A percentile compares a stretch with the other conserved stretches of the same genome.
These are phyloP conservation scores for Ilyonectria mors-panacis DNA, from an alignment of 2,329 filamentous ascomycete species.

Conservation along the genomic window DNA sequence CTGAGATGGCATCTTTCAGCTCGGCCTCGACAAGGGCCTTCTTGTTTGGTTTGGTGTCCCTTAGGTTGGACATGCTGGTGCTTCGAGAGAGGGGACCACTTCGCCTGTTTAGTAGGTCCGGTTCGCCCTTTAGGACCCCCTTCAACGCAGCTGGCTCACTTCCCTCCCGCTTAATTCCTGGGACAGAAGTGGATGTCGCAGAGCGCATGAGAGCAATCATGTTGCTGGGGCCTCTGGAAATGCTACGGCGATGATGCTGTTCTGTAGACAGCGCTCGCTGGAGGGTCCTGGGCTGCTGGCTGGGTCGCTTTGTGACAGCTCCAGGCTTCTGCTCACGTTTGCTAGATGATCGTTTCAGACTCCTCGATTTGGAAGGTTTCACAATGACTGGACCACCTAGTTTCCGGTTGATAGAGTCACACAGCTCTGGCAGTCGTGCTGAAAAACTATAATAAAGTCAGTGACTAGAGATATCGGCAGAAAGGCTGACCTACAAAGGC, in stretches of 20 bases:
- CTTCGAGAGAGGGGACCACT: conserved; percentile 55
- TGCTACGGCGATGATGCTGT: conserved; percentile 66
- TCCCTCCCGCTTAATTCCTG: conserved; percentile 76
- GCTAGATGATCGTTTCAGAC: conserved; percentile 58
- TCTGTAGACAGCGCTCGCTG: conserved; percentile 75
- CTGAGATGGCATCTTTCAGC: conserved; percentile 80
- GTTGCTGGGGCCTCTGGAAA: conserved; percentile 70
- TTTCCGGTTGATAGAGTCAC: conserved; percentile 80
- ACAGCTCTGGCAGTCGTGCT: conserved; percentile 80
- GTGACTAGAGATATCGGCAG: conserved; percentile 26
- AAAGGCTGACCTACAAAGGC: conserved; percentile 74
- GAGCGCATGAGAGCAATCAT: conserved; percentile 77
- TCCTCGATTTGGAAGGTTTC: conserved; percentile 67
- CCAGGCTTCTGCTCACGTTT: conserved; percentile 67
- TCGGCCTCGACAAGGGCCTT: conserved; percentile 79
- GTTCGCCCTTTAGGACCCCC: conserved; percentile 62
- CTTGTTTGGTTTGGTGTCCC: conserved; percentile 73
- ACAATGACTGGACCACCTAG: conserved; percentile 79
- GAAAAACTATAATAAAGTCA: conserved; percentile 72
- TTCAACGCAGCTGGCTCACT: conserved; percentile 72
- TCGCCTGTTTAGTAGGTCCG: conserved; percentile 58
- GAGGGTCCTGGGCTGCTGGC: conserved; percentile 66
- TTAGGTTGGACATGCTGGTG: conserved; percentile 65
- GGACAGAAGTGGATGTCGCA: conserved; percentile 73
- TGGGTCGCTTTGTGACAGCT: conserved; percentile 64